Base-by-base conservation (phyloP, 805 yeast genomes). In the Yarrowia osloensis region DNA sequence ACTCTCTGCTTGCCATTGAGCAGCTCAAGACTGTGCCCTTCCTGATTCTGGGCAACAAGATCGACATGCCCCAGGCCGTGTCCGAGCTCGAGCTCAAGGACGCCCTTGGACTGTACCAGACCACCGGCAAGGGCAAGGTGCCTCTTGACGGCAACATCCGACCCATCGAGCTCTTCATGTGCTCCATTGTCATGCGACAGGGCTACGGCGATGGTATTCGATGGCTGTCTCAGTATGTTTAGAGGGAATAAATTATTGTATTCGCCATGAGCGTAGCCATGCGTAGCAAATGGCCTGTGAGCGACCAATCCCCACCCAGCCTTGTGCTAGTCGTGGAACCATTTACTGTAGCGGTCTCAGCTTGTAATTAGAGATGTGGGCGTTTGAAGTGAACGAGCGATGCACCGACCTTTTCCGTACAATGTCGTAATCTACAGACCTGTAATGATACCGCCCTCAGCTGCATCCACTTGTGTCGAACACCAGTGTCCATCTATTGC, bases 171-270 rank as follows among this genome's bases (percentile, higher is more conserved):
- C 86, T 95, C 54, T 95, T 86, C 80, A 95, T 95, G 98, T 94
- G 97, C 80, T 91, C 97, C 29, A 97, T 95, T 71, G 97, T 93
- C 67, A 90, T 93, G 97, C 91, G 98, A 85, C 93, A 91, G 79
- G 99, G 99, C 74, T 95, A 95, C 79, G 96, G 97, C 69, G 98
- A 95, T 74, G 99, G 97, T 70, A 92, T 95, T 86, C 90, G 91
- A 85, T 95, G 98, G 98, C 86, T 95, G 76, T 91, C 97, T 70
- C 97, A 95, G 81, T 94, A 90, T 80, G 94, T 94, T 74, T 40
- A 50, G 50, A 46, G 31, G 33, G 65, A 19, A 22, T 47, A 39
- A 26, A 29, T 22, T 52, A 65, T 55, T 39, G 31, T n/a, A 47
- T 44, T 44, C 49, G 26, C 17, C 4, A 35, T 13, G 39, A 39